phyloP scores from a whole-genome alignment of 2,329 filamentous ascomycete species.

The Aspergillus neotritici region DNA sequence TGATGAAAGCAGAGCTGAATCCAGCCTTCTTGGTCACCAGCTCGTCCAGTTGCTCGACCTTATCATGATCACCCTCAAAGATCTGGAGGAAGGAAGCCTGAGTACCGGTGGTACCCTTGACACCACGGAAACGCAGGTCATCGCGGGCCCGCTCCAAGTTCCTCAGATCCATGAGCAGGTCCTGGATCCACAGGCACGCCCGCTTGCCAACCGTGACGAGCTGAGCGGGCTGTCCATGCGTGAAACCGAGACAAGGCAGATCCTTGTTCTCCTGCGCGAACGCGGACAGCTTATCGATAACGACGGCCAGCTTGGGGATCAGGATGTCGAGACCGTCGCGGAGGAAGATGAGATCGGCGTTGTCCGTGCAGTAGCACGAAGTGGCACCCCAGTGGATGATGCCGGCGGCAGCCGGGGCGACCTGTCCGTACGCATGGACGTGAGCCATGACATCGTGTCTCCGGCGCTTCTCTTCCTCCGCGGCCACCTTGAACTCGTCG shows the following conservation, averaged over 20 bases:
- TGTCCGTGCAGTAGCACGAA: slow-evolving; percentile 58
- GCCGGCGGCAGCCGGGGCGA: slow-evolving; percentile 69
- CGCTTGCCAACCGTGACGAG: slow-evolving; percentile 61
- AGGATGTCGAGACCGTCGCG: slow-evolving; percentile 70
- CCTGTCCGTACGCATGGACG: slow-evolving; percentile 68
- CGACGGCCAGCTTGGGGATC: slow-evolving; percentile 69
- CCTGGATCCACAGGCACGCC: slow-evolving; percentile 68
- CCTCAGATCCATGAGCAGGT: slow-evolving; percentile 68
- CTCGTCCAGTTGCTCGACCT: slow-evolving; percentile 58
- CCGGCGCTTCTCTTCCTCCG: slow-evolving; percentile 68
- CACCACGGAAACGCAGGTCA: slow-evolving; percentile 69
- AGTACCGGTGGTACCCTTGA: slow-evolving; percentile 67
- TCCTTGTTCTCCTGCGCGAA: slow-evolving; percentile 71
- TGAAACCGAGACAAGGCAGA: slow-evolving; percentile 68
- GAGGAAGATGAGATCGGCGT: slow-evolving; percentile 72
- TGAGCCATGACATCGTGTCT: slow-evolving; percentile 63
- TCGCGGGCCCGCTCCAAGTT: slow-evolving; percentile 64
- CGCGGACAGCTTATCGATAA: slow-evolving; percentile 65
- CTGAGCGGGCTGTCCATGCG: slow-evolving; percentile 58
- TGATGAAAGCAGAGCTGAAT: slow-evolving; percentile 55
- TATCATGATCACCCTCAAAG: slow-evolving; percentile 55
- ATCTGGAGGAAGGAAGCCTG: slow-evolving; percentile 73
- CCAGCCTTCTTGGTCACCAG: slow-evolving; percentile 62
- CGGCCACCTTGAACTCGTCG: slow-evolving; percentile 67
- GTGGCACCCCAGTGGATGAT: slow-evolving; percentile 75